These are phyloP conservation scores for Neurospora sp. DNA, from an alignment of 495 filamentous ascomycete genomes.

Conservation along the genomic window DNA sequence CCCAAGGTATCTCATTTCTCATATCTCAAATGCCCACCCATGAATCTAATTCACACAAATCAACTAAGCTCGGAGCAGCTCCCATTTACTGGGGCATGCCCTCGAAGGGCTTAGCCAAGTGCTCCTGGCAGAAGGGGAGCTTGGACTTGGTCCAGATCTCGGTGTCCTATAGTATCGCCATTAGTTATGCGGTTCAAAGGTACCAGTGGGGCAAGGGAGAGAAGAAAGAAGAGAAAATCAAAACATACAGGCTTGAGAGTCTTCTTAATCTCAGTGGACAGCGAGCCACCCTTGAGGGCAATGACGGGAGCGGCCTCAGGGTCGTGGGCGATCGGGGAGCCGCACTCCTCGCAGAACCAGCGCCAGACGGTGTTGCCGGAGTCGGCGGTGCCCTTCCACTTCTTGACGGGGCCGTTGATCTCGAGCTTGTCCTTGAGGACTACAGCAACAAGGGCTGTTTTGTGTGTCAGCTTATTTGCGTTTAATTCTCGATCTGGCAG, in stretches of 20 bases:
- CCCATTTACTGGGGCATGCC: conserved; percentile 50
- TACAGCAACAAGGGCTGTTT: conserved; percentile 51
- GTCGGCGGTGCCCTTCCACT: conserved; percentile 41
- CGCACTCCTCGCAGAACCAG: conserved; percentile 59
- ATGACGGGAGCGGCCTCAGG: conserved; percentile 58
- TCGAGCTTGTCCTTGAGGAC: conserved; percentile 52
- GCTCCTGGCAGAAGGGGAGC: conserved; percentile 58
- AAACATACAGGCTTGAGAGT: conserved; percentile 49
- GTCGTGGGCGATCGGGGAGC: conserved; percentile 59
- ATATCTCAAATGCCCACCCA: neutral
- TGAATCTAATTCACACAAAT: neutral
- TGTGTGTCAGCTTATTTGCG: neutral
- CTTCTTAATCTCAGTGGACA: conserved; percentile 56
- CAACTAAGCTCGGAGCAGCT: neutral
- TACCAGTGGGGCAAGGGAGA: neutral
- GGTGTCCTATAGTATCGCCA: conserved; percentile 35
- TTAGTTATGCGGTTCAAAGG: neutral
- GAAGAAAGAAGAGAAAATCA: neutral
- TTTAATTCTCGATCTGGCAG: neutral
- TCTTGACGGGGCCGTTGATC: conserved; percentile 54
- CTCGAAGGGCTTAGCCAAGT: conserved; percentile 48
- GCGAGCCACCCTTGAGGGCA: conserved; percentile 55
- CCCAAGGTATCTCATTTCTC: neutral
- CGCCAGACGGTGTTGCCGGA: conserved; percentile 53
- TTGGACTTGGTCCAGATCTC: conserved; percentile 62